A percentile compares a stretch with the other conserved stretches of the same genome.
These are phyloP conservation scores for Skeletonema marinoi DNA, from an alignment of 108 stramenopile genomes.

Conservation along the genomic window DNA sequence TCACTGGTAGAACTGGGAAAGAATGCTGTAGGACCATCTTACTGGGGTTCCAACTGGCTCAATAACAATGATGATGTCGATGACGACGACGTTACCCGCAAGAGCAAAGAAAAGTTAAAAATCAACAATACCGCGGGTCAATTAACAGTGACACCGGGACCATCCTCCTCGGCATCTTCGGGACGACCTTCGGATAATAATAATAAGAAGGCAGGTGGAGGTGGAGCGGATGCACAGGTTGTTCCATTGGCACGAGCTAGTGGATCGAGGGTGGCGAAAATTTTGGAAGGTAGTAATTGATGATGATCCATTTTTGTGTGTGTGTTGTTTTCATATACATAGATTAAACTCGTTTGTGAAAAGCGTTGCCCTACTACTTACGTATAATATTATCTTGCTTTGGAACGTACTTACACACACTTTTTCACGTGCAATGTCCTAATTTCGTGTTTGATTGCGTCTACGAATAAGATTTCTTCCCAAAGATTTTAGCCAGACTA, in stretches of 20 bases:
- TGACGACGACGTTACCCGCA: background rate
- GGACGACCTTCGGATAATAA: background rate
- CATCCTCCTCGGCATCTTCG: constrained; percentile 2
- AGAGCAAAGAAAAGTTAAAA: constrained; percentile 1
- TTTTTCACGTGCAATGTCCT: background rate
- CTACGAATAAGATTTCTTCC: background rate
- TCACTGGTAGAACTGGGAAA: constrained; percentile 43
- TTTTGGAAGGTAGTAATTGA: constrained; percentile 46
- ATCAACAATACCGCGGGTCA: background rate
- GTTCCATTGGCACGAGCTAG: constrained; percentile 73
- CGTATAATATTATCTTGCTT: constrained; percentile 3
- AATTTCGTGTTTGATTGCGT: background rate
- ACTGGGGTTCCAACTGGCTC: constrained; percentile 34
- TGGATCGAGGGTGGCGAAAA: constrained; percentile 67
- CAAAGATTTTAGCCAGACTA: too few species aligned
- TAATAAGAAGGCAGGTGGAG: background rate
- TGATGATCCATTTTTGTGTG: constrained; percentile 9
- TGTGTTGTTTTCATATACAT: background rate
- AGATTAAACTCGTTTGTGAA: background rate
- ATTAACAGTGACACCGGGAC: background rate
- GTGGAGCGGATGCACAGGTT: constrained; percentile 16
- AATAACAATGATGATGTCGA: background rate
- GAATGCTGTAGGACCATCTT: constrained; percentile 20
- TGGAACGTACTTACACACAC: background rate
- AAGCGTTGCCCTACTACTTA: background rate